Evolutionary conservation across 208 protist genomes (phyloP).

Genomic region (Trypanosomatidae sp.): DNA sequence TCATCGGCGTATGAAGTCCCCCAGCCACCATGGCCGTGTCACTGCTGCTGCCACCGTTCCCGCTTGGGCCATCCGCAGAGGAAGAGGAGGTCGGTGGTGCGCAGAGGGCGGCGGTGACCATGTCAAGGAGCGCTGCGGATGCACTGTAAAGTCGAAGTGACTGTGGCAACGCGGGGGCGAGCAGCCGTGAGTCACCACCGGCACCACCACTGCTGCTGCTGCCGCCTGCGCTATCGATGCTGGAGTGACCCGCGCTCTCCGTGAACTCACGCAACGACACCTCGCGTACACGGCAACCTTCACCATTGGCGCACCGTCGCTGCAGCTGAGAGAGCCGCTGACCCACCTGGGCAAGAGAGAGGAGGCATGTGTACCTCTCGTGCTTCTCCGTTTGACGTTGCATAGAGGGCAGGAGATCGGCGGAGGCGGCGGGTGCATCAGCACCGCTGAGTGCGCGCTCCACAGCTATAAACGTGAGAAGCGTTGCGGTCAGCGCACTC

Average conservation of each 20-base stretch:
- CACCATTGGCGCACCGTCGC: slow-evolving; percentile 4
- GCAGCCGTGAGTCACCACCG: not conserved
- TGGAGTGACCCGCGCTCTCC: not conserved
- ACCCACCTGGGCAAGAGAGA: not conserved
- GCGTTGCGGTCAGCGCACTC: slow-evolving; percentile 13
- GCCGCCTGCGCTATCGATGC: not conserved
- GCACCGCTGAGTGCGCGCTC: slow-evolving; percentile 12
- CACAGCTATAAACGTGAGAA: slow-evolving; percentile 7
- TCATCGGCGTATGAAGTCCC: slow-evolving; percentile 5
- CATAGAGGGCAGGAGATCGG: not conserved
- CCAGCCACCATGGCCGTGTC: not conserved
- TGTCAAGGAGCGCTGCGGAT: slow-evolving; percentile 17
- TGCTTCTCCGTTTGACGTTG: slow-evolving; percentile 3
- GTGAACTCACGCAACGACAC: slow-evolving; percentile 17
- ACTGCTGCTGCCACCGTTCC: not conserved
- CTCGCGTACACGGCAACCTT: not conserved
- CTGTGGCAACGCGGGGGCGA: not conserved
- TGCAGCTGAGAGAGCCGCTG: slow-evolving; percentile 1
- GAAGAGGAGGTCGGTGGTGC: not conserved
- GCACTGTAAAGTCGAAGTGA: slow-evolving; percentile 19
- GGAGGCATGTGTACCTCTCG: slow-evolving; percentile 1
- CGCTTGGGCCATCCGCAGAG: not conserved
- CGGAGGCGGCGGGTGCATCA: not conserved
- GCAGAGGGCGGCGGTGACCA: slow-evolving; percentile 14
- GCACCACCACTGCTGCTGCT: not conserved